Base-by-base conservation (phyloP, 495 filamentous ascomycete species). In the Penicillium chermesinum region DNA sequence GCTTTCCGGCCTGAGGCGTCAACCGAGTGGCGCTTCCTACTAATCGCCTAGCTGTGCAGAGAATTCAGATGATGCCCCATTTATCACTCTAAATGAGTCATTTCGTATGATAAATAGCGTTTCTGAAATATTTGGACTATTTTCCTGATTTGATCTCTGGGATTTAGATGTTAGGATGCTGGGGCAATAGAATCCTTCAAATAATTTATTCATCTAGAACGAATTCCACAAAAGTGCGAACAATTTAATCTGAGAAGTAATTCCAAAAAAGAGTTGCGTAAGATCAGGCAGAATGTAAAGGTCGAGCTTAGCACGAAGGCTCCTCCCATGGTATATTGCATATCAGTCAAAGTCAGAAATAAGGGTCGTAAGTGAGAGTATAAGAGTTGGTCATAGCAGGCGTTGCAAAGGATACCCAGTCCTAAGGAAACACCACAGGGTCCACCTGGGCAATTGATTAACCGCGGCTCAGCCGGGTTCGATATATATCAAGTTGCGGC, bases 271-370 rank as follows among this genome's bases (percentile, higher is more conserved):
- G n/a, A n/a, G n/a, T 30, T 30, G 25, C 25, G 27, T 30, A 30
- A 49, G 38, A 41, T 30, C 9, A 40, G 7, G 38, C 4, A 12
- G 38, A 10, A 19, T 3, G 14, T 6, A 19, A 44, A 34, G 32
- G 6, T 12, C 12, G 20, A 44, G n/a, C n/a, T 15, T 25, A 50
- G 44, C 56, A 53, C 36, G 16, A 43, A 54, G 46, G 48, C 42
- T 52, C 53, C 58, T 58, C 59, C 59, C 51, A 59, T 55, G 62
- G 59, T 64, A 64, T 64, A 54, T 39, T 57, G 58, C 49, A 48
- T 48, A 44, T 37, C 36, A 56, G 44, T 40, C 40, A 55, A 54
- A 30, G 25, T 4, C 36, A 40, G 13, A 21, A 48, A 45, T 45
- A 20, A 37, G 41, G 34, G 37, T 59, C 57, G 52, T 63, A 37